Conservation (phyloP, 345 rosid genomes). For the Arabidopsis arenosa region DNA sequence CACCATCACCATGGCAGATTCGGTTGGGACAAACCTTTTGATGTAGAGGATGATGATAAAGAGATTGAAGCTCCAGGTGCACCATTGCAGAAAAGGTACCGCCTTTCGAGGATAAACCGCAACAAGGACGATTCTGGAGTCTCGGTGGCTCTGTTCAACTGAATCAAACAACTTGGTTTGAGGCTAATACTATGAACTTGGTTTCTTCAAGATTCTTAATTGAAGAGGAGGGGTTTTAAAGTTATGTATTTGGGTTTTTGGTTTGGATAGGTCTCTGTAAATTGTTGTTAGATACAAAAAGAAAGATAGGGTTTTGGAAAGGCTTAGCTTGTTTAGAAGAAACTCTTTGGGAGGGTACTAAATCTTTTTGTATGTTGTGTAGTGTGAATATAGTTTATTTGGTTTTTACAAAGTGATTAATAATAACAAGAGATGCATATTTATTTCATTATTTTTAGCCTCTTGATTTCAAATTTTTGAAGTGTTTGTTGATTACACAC, state of each 20-base stretch:
- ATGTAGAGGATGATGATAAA: conserved; percentile 17
- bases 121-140: conserved; percentile 53
- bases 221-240: conserved; percentile 24
- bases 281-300: conserved; percentile 33
- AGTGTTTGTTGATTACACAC: background rate
- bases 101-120: conserved; percentile 43
- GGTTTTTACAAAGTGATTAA: conserved; percentile 7
- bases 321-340: conserved; percentile 28
- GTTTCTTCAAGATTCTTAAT: conserved; percentile 40
- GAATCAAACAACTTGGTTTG: conserved; percentile 32
- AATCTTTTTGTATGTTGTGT: conserved; percentile 22
- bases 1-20: conserved; percentile 31
- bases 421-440: conserved; percentile 8
- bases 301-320: conserved; percentile 32
- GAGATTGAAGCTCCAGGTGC: conserved; percentile 79
- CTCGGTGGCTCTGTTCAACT: conserved; percentile 60
- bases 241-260: conserved; percentile 22
- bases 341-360: conserved; percentile 9
- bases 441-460: background rate
- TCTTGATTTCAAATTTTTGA: background rate
- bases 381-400: conserved; percentile 20
- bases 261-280: conserved; percentile 38
- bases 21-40: conserved; percentile 41
- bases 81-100: conserved; percentile 51
- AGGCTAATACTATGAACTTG: background rate